A percentile compares a stretch with the other conserved stretches of the same genome.
These are phyloP conservation scores for Suillus sp. DNA, from an alignment of 768 basidiomycete species.

Conservation along the genomic window DNA sequence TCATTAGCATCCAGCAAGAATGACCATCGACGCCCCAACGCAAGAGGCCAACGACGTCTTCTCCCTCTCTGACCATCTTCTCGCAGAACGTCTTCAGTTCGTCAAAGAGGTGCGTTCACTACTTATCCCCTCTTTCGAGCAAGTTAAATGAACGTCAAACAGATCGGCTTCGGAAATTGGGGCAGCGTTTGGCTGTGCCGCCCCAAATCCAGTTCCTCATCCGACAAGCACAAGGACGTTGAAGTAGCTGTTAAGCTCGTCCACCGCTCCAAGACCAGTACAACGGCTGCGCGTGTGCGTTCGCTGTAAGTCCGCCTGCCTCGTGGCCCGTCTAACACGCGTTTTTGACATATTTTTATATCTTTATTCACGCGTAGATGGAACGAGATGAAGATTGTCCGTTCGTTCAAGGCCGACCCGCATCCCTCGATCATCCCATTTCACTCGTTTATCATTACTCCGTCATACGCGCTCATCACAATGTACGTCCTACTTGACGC, in stretches of 20 bases:
- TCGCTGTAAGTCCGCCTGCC: conserved; percentile 62
- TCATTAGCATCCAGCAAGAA: not conserved
- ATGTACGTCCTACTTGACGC: conserved; percentile 58
- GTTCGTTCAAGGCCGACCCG: conserved; percentile 77
- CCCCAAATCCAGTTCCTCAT: conserved; percentile 52
- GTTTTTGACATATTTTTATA: not conserved
- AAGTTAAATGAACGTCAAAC: conserved; percentile 15
- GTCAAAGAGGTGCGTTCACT: conserved; percentile 60
- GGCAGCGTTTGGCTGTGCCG: conserved; percentile 85
- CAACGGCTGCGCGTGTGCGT: conserved; percentile 86
- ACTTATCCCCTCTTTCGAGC: conserved; percentile 6
- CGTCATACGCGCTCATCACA: conserved; percentile 88
- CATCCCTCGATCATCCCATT: conserved; percentile 94
- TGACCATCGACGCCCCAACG: conserved; percentile 25
- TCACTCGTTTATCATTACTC: conserved; percentile 91
- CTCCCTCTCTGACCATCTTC: conserved; percentile 70
- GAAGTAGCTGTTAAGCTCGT: conserved; percentile 94
- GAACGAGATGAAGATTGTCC: conserved; percentile 98
- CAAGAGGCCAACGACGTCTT: conserved; percentile 56
- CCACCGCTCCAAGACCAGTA: conserved; percentile 76
- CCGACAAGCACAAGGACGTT: conserved; percentile 42
- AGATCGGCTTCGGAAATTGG: conserved; percentile 95
- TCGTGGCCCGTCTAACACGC: conserved; percentile 5
- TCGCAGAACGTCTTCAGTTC: conserved; percentile 72
- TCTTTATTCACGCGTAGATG: conserved; percentile 51